A percentile compares a stretch with the other conserved stretches of the same genome.
These are phyloP conservation scores for Akanthomyces lecanii DNA, from an alignment of 2,329 filamentous ascomycete species.

Conservation along the genomic window DNA sequence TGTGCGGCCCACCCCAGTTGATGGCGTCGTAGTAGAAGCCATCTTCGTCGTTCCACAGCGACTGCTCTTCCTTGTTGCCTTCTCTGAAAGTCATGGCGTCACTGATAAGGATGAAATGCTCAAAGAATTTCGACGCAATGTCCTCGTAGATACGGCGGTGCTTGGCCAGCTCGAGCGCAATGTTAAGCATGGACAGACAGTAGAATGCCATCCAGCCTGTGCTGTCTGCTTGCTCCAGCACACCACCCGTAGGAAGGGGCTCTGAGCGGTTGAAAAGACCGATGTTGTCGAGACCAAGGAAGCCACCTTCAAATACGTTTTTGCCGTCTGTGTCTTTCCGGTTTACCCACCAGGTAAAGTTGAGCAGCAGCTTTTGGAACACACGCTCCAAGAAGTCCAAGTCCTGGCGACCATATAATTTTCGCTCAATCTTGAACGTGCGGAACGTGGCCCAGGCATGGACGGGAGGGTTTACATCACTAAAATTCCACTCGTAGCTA, in stretches of 20 bases:
- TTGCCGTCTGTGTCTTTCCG: constrained; percentile 92
- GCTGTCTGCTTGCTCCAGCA: constrained; percentile 92
- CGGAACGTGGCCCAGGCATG: constrained; percentile 96
- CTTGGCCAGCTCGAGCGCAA: constrained; percentile 90
- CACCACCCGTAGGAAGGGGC: constrained; percentile 86
- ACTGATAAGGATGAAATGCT: constrained; percentile 96
- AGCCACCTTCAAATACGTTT: constrained; percentile 95
- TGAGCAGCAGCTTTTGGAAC: constrained; percentile 91
- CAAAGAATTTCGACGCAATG: constrained; percentile 96
- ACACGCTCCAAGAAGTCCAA: constrained; percentile 93
- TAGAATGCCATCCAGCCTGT: constrained; percentile 99
- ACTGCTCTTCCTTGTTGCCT: constrained; percentile 67
- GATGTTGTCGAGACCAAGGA: constrained; percentile 94
- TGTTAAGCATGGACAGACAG: constrained; percentile 94
- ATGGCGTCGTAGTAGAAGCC: constrained; percentile 99
- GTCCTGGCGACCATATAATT: constrained; percentile 92
- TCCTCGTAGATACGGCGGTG: constrained; percentile 94
- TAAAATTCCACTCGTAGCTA: constrained; percentile 91
- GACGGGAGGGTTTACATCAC: constrained; percentile 93
- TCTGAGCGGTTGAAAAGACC: constrained; percentile 96
- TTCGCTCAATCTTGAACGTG: constrained; percentile 96
- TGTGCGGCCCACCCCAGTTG: constrained; percentile 90
- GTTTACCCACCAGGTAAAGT: constrained; percentile 99
- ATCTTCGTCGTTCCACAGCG: constrained; percentile 93
- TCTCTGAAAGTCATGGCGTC: constrained; percentile 90